Percentiles rank a stretch among this genome's conserved stretches.
Conservation (phyloP, 2,329 filamentous ascomycete species). For the Pseudogymnoascus sp. region DNA sequence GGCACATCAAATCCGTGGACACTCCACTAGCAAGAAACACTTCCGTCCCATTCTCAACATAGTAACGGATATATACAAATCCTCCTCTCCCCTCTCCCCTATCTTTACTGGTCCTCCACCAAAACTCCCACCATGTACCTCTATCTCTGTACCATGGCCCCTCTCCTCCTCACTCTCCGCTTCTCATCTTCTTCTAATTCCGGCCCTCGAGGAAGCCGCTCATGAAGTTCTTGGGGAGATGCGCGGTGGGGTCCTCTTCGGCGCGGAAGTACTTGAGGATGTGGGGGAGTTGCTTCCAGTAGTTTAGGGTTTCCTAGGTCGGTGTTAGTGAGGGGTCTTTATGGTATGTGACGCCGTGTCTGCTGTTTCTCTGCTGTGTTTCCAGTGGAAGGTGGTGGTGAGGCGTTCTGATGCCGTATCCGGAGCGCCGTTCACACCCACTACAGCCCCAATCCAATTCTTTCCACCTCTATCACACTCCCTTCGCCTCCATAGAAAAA, state of each 20-base stretch:
- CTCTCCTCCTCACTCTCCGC: not conserved
- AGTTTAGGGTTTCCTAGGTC: constrained; percentile 89
- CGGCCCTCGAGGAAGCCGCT: constrained; percentile 78
- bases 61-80: constrained; percentile 5
- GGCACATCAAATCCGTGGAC: not conserved
- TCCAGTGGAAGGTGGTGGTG: not conserved
- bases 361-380: not conserved
- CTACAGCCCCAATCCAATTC: not conserved
- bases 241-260: constrained; percentile 68
- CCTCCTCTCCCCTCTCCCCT: not conserved
- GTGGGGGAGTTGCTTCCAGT: constrained; percentile 95
- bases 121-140: not conserved
- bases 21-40: not conserved
- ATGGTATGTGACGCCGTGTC: not conserved
- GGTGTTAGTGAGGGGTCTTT: not conserved
- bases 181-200: not conserved
- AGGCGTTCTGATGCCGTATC: not conserved
- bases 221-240: constrained; percentile 84
- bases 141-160: not conserved
- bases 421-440: not conserved
- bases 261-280: constrained; percentile 94
- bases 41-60: not conserved
- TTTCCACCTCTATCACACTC: not conserved
- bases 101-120: not conserved
- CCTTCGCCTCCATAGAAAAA: not conserved